Evolutionary conservation across 1,284 basidiomycete genomes (phyloP).

Genomic region (Cystobasidium sp.): DNA sequence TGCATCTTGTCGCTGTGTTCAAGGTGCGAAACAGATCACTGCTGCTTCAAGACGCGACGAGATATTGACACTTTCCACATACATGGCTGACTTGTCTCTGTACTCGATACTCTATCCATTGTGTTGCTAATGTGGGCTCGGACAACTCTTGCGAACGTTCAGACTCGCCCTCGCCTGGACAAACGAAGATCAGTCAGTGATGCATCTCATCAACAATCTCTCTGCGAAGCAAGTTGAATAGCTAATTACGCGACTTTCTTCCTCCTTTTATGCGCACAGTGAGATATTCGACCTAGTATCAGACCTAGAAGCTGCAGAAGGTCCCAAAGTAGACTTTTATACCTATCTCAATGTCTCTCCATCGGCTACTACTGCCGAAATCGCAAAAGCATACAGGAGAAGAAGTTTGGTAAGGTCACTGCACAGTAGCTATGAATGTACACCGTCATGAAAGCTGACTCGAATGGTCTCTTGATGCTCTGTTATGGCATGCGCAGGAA

Average conservation of each 20-base stretch:
- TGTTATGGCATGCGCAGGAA: slow-evolving; percentile 1
- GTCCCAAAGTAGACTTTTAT: slow-evolving; percentile 87
- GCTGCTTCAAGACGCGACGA: not conserved
- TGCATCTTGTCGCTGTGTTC: slow-evolving; percentile 20
- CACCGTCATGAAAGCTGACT: slow-evolving; percentile 64
- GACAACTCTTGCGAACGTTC: too few species aligned
- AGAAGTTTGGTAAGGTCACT: slow-evolving; percentile 60
- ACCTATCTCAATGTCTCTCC: slow-evolving; percentile 59
- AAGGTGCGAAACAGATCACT: not conserved
- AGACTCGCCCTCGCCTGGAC: slow-evolving; percentile 51
- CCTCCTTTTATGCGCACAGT: slow-evolving; percentile 31
- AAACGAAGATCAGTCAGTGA: slow-evolving; percentile 52
- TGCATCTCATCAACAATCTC: not conserved
- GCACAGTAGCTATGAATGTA: slow-evolving; percentile 57
- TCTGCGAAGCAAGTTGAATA: not conserved
- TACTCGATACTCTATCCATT: not conserved
- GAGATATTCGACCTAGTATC: slow-evolving; percentile 96
- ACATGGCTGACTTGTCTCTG: not conserved
- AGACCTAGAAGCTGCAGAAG: slow-evolving; percentile 78
- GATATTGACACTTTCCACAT: not conserved
- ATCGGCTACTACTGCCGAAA: slow-evolving; percentile 63
- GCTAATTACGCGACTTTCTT: not conserved
- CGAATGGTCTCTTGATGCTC: slow-evolving; percentile 58
- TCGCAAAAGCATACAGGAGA: slow-evolving; percentile 84
- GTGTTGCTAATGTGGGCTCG: not conserved